Base-by-base conservation (phyloP, 2,329 filamentous ascomycete genomes). In the Sordariomycetes sp. region DNA sequence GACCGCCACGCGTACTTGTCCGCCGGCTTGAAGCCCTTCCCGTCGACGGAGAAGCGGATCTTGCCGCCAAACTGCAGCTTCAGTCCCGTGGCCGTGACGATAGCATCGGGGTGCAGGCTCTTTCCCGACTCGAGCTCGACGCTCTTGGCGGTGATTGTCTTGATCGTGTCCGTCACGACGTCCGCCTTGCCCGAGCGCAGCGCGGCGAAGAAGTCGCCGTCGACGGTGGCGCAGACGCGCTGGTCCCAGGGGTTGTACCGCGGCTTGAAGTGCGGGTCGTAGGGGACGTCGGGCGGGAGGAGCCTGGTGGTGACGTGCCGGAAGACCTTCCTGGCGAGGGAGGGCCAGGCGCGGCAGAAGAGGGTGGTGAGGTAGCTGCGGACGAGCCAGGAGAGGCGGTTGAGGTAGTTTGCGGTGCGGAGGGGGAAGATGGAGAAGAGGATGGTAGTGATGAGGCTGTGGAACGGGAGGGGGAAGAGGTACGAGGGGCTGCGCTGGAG, bases 401-500 rank as follows among this genome's bases (percentile, higher is more conserved):
- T 67, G 51, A 81, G 63, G 36, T 69, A 69, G 39, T 73, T 66
- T 13, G 76, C 69, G 59, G 81, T 66, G 62, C 72, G 71, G 8
- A 66, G 55, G 1, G 80, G 79, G n/a, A 85, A 64, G 1, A 74
- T 63, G 2, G 65, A 66, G 10, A 70, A 72, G 3, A 79, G 60
- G 1, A 71, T 62, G 7, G 62, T 65, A 39, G 73, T 67, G 2
- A 72, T 53, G 1, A 60, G 58, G 51, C 73, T 73, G 8, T 65
- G 64, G 25, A 76, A 73, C 0, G 77, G 70, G 1, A 82, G 62
- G n/a, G 78, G 72, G 52, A 86, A 62, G 57, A 91, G 76, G 64
- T 89, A 91, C 0, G 78, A 79, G 0, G 90, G 90, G 52, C 84
- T 89, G 58, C 90, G 82, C 70, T 95, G 89, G 2, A 95, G 76